These are phyloP conservation scores for Calonectria henricotiae DNA, from an alignment of 2,329 filamentous ascomycete genomes.

Conservation along the genomic window DNA sequence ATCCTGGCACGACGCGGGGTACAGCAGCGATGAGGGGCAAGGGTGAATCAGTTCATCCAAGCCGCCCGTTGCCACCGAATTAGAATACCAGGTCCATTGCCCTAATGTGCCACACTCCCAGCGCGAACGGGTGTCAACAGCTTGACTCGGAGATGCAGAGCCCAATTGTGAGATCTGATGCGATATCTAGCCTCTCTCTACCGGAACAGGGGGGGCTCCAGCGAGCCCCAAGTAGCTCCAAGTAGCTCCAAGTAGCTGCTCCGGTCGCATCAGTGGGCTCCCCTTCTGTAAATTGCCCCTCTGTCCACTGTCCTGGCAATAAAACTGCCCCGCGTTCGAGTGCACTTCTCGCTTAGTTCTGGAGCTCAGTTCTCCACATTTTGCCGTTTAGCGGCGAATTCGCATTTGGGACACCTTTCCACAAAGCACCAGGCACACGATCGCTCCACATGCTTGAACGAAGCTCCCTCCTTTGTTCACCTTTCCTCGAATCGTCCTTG, in stretches of 20 bases:
- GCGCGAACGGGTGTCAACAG: not conserved
- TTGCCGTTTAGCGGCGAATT: conserved; percentile 48
- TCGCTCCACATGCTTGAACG: conserved; percentile 47
- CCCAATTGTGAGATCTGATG: not conserved
- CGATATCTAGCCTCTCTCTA: not conserved
- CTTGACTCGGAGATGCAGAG: not conserved
- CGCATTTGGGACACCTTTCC: conserved; percentile 57
- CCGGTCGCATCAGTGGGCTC: conserved; percentile 35
- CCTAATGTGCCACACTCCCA: conserved; percentile 32
- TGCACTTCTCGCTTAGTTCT: conserved; percentile 35
- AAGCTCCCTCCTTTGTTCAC: conserved; percentile 43
- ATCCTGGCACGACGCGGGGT: conserved; percentile 30
- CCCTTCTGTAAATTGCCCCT: conserved; percentile 33
- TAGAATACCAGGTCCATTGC: conserved; percentile 29
- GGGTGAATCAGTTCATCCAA: conserved; percentile 33
- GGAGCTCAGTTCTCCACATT: conserved; percentile 51
- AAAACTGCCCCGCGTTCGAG: conserved; percentile 50
- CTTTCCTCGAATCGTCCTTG: conserved; percentile 42
- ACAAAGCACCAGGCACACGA: conserved; percentile 56
- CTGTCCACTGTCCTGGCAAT: conserved; percentile 17
- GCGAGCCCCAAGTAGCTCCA: conserved; percentile 11
- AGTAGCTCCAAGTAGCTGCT: conserved; percentile 32
- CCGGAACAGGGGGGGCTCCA: conserved; percentile 20
- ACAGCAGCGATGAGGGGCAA: conserved; percentile 33
- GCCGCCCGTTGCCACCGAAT: conserved; percentile 13